phyloP scores from a whole-genome alignment of 148 eudicot species.

The Agrostemma githago region DNA sequence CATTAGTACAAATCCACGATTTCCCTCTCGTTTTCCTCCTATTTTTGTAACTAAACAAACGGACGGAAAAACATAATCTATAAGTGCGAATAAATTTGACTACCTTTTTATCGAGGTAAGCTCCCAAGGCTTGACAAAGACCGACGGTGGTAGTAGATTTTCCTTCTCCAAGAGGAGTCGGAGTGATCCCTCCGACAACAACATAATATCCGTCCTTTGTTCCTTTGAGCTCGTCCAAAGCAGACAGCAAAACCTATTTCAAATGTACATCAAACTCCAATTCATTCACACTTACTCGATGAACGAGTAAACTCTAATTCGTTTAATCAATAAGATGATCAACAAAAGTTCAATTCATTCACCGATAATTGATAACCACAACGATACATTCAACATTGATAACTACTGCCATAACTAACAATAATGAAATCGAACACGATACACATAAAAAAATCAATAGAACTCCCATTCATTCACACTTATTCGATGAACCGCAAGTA shows the following conservation, averaged over 20 bases:
- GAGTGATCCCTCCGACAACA: conserved; percentile 97
- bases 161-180: conserved; percentile 99
- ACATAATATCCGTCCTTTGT: conserved; percentile 81
- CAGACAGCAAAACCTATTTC: conserved; percentile 74
- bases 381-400: too few species aligned
- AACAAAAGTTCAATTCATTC: too few species aligned
- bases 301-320: too few species aligned
- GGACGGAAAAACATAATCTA: not conserved
- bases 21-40: not conserved
- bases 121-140: conserved; percentile 94
- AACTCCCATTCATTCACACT: not conserved
- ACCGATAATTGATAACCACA: not conserved
- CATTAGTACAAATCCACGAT: not conserved
- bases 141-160: conserved; percentile 98
- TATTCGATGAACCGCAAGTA: too few species aligned
- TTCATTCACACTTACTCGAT: not conserved
- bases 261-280: not conserved
- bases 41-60: not conserved
- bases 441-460: not conserved
- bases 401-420: not conserved
- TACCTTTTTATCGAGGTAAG: conserved; percentile 95
- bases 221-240: conserved; percentile 63
- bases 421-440: not conserved
- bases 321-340: too few species aligned
- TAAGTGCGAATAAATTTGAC: not conserved